A percentile compares a stretch with the other conserved stretches of the same genome.
Conservation (phyloP, 2,329 filamentous ascomycete genomes). For the Annulohypoxylon truncatum region DNA sequence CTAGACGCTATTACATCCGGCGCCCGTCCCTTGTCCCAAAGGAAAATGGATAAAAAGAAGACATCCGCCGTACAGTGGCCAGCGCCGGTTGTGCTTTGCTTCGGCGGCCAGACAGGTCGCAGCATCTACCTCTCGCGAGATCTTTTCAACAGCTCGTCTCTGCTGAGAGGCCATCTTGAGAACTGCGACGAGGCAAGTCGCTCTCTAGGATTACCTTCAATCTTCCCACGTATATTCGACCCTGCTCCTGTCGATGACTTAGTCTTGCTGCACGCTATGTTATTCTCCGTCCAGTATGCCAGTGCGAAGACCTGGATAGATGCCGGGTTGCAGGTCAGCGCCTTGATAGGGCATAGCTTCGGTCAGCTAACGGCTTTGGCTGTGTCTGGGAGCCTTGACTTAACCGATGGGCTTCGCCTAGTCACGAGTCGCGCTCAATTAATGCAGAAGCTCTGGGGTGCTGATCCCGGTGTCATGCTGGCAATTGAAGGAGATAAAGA, state of each 20-base stretch:
- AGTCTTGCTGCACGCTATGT: constrained; percentile 50
- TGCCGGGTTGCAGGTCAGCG: constrained; percentile 46
- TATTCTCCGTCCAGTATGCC: constrained; percentile 54
- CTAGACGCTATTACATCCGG: constrained; percentile 12
- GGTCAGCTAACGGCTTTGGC: constrained; percentile 54
- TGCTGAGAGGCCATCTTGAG: constrained; percentile 51
- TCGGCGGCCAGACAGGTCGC: constrained; percentile 23
- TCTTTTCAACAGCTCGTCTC: constrained; percentile 30
- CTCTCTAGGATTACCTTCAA: constrained; percentile 46
- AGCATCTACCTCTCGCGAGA: constrained; percentile 20
- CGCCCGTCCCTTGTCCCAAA: neutral
- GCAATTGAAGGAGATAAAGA: constrained; percentile 38
- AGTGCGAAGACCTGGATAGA: constrained; percentile 52
- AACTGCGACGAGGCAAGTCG: constrained; percentile 48
- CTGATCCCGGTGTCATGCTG: constrained; percentile 53
- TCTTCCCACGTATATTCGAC: constrained; percentile 50
- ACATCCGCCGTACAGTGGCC: constrained; percentile 11
- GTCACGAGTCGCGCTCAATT: constrained; percentile 50
- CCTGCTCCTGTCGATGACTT: constrained; percentile 45
- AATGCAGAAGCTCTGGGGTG: constrained; percentile 50
- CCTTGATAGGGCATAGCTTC: constrained; percentile 55
- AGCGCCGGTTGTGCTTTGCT: constrained; percentile 16
- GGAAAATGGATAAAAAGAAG: constrained; percentile 17
- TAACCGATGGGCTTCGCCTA: constrained; percentile 50
- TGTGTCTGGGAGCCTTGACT: constrained; percentile 49